A percentile compares a stretch with the other conserved stretches of the same genome.
phyloP scores from a whole-genome alignment of 768 basidiomycete genomes.

The Xanthoconium stramineum region DNA sequence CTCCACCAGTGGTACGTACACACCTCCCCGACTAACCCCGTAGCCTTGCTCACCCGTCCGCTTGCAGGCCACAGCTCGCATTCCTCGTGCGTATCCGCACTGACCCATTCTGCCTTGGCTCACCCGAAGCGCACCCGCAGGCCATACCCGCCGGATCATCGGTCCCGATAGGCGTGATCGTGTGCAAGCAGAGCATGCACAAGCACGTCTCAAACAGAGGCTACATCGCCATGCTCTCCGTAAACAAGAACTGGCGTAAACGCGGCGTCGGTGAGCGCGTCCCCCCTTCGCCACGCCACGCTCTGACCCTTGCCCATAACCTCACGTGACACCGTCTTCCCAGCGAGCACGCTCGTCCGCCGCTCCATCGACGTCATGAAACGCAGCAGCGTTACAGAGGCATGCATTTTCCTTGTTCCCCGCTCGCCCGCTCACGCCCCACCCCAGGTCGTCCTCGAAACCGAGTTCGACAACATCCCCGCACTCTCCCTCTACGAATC shows the following conservation, averaged over 20 bases:
- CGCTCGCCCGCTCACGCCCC: background rate
- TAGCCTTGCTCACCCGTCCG: background rate
- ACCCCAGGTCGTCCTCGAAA: constrained; percentile 85
- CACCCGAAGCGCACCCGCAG: constrained; percentile 6
- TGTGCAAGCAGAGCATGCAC: constrained; percentile 96
- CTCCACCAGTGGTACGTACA: constrained; percentile 85
- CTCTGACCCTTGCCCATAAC: constrained; percentile 3
- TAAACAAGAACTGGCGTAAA: constrained; percentile 79
- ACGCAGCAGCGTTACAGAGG: constrained; percentile 80
- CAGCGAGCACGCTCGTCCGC: constrained; percentile 83
- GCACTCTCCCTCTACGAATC: constrained; percentile 88
- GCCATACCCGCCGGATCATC: constrained; percentile 31
- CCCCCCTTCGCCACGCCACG: background rate
- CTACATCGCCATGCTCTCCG: constrained; percentile 98
- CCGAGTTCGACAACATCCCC: constrained; percentile 88
- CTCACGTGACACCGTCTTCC: background rate
- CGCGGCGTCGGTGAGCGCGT: constrained; percentile 81
- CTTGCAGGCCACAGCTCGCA: constrained; percentile 79
- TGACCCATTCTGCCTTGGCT: background rate
- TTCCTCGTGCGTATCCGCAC: constrained; percentile 53
- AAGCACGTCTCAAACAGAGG: constrained; percentile 73
- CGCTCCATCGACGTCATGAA: constrained; percentile 86
- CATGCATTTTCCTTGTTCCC: constrained; percentile 34
- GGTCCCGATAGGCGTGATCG: constrained; percentile 83
- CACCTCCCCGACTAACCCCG: background rate